phyloP scores from a whole-genome alignment of 2,329 filamentous ascomycete species.

The Blastomyces gilchristii region DNA sequence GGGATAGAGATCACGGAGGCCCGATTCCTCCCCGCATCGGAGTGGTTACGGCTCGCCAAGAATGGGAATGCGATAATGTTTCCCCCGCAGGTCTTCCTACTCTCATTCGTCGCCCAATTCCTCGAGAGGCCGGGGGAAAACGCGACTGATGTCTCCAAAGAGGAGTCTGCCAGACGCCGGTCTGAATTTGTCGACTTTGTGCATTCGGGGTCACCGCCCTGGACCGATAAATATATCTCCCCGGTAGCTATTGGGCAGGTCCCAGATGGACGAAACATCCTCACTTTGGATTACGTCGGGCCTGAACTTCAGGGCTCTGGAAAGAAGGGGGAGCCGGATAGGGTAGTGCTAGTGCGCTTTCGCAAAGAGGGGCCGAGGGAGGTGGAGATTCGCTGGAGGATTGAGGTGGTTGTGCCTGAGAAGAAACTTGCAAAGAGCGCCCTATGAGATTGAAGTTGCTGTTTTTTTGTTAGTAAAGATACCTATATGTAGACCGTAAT shows the following conservation, averaged over 20 bases:
- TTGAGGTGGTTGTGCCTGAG: constrained; percentile 39
- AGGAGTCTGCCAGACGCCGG: constrained; percentile 27
- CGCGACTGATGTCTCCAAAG: constrained; percentile 13
- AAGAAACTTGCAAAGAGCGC: constrained; percentile 25
- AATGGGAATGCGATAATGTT: constrained; percentile 68
- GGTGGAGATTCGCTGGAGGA: constrained; percentile 42
- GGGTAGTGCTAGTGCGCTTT: constrained; percentile 49
- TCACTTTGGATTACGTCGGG: constrained; percentile 46
- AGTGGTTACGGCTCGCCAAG: constrained; percentile 58
- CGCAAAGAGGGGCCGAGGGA: constrained; percentile 47
- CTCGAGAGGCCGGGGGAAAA: constrained; percentile 29
- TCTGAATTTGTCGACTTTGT: constrained; percentile 41
- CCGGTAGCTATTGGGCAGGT: constrained; percentile 32
- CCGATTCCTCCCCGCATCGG: constrained; percentile 57
- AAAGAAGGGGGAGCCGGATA: constrained; percentile 43
- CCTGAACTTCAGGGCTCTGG: constrained; percentile 43
- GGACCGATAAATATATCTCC: constrained; percentile 40
- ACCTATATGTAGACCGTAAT: neutral
- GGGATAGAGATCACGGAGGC: constrained; percentile 64
- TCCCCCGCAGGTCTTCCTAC: constrained; percentile 67
- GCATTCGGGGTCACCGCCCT: constrained; percentile 36
- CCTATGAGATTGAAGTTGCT: constrained; percentile 18
- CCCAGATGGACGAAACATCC: constrained; percentile 41
- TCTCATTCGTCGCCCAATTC: constrained; percentile 43
- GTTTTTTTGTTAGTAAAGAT: neutral